These are phyloP conservation scores for Penicillium sp. DNA, from an alignment of 2,329 filamentous ascomycete species.

Conservation along the genomic window DNA sequence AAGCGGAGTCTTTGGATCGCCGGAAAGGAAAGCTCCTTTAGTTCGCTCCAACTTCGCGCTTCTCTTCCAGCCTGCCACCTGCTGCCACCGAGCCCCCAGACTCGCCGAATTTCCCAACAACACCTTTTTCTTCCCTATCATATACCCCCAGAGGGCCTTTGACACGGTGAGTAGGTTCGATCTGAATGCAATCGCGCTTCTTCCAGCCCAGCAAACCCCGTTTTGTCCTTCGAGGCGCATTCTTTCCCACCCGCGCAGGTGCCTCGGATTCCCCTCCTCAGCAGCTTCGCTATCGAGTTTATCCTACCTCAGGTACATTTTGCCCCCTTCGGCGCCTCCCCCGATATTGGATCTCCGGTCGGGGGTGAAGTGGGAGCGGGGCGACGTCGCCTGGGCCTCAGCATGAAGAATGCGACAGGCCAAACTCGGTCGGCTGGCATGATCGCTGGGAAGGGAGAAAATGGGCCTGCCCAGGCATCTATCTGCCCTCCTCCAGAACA, in stretches of 20 bases:
- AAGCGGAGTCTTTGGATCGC: constrained; percentile 28
- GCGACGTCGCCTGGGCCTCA: constrained; percentile 3
- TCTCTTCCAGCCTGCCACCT: constrained; percentile 22
- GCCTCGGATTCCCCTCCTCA: constrained; percentile 11
- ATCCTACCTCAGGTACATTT: neutral
- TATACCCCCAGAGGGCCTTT: constrained; percentile 1
- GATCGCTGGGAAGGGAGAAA: neutral
- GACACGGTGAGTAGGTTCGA: constrained; percentile 22
- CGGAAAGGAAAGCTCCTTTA: constrained; percentile 35
- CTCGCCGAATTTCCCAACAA: constrained; percentile 17
- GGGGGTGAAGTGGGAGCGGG: constrained; percentile 13
- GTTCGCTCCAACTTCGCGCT: constrained; percentile 30
- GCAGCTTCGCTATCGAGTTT: constrained; percentile 3
- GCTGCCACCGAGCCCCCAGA: constrained; percentile 16
- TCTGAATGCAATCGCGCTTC: constrained; percentile 18
- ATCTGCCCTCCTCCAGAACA: neutral
- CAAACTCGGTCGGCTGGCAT: constrained; percentile 10
- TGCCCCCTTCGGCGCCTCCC: neutral
- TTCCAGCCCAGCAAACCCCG: constrained; percentile 17
- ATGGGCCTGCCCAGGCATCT: neutral
- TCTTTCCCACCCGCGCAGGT: constrained; percentile 17
- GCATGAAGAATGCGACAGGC: constrained; percentile 22
- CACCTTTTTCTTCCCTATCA: constrained; percentile 7
- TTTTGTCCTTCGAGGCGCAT: constrained; percentile 22
- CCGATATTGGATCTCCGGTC: neutral